Percentiles rank a stretch among this genome's conserved stretches.
Evolutionary conservation across 2,329 filamentous ascomycete species (phyloP).

Genomic region (Xylariomycetidae sp.): DNA sequence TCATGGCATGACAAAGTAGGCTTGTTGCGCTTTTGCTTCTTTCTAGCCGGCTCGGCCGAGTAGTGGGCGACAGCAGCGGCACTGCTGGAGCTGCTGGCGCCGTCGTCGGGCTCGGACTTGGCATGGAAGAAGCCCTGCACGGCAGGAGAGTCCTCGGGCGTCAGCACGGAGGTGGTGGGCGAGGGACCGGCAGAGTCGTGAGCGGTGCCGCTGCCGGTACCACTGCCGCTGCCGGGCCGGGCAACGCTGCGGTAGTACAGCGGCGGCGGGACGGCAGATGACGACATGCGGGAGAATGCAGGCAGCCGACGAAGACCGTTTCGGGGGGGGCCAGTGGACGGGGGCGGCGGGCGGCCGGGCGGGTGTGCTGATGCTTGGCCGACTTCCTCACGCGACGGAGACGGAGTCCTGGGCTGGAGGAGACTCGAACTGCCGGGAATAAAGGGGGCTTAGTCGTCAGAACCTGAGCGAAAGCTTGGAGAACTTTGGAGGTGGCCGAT

Average conservation of each 20-base stretch:
- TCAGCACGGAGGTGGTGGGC: slow-evolving; percentile 15
- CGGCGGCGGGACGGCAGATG: slow-evolving; percentile 22
- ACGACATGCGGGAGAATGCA: slow-evolving; percentile 18
- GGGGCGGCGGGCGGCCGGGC: not conserved
- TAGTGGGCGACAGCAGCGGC: slow-evolving; percentile 13
- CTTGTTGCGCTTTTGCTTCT: slow-evolving; percentile 81
- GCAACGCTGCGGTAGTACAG: slow-evolving; percentile 22
- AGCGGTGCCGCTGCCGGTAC: slow-evolving; percentile 18
- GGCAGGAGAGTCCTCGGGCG: slow-evolving; percentile 22
- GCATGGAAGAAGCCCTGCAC: slow-evolving; percentile 18
- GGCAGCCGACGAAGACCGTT: not conserved
- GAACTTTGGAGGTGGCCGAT: too few species aligned
- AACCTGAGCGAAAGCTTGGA: too few species aligned
- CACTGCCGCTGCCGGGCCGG: slow-evolving; percentile 18
- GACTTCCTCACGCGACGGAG: too few species aligned
- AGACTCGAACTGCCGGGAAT: not conserved
- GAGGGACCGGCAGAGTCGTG: slow-evolving; percentile 15
- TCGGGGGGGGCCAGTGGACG: not conserved
- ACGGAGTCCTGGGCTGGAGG: too few species aligned
- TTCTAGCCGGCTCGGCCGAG: slow-evolving; percentile 40
- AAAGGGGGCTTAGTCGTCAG: too few species aligned
- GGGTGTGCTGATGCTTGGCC: not conserved
- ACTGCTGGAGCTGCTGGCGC: slow-evolving; percentile 15
- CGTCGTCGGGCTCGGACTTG: slow-evolving; percentile 26
- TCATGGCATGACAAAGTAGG: slow-evolving; percentile 73